Conservation (phyloP, 768 basidiomycete species). For the Boletus rubescentipes region DNA sequence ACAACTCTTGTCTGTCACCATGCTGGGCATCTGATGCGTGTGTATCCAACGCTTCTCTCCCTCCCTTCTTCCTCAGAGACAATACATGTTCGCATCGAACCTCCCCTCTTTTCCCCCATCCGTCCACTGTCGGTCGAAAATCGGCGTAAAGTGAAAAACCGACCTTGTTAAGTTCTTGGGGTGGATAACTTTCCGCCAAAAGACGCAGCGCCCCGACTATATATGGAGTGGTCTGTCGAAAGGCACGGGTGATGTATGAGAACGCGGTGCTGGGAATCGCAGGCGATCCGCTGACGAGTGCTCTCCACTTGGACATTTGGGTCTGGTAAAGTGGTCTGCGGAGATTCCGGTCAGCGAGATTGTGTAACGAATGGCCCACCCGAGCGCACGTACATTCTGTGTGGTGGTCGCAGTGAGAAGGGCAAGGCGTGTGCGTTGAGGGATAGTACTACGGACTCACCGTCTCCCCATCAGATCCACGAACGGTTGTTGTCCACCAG, state of each 20-base stretch:
- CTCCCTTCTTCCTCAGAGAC: slow-evolving; percentile 44
- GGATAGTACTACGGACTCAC: slow-evolving; percentile 32
- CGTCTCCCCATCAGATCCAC: slow-evolving; percentile 82
- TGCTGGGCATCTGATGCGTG: slow-evolving; percentile 1
- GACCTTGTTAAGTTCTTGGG: slow-evolving; percentile 56
- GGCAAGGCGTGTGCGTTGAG: not conserved
- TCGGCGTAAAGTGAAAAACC: slow-evolving; percentile 84
- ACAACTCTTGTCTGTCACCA: slow-evolving; percentile 1
- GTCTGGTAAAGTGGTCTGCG: slow-evolving; percentile 78
- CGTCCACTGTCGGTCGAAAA: slow-evolving; percentile 78
- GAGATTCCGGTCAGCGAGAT: slow-evolving; percentile 6
- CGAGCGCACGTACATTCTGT: slow-evolving; percentile 40
- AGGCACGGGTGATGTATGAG: slow-evolving; percentile 76
- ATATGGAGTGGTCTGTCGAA: slow-evolving; percentile 76
- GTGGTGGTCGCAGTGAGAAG: not conserved
- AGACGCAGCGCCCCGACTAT: slow-evolving; percentile 76
- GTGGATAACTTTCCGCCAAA: slow-evolving; percentile 58
- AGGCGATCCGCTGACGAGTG: slow-evolving; percentile 68
- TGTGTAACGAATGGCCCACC: not conserved
- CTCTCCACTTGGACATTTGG: slow-evolving; percentile 73
- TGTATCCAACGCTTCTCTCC: slow-evolving; percentile 13
- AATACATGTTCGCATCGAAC: slow-evolving; percentile 71
- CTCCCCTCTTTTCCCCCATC: slow-evolving; percentile 84
- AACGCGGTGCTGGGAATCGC: slow-evolving; percentile 74
- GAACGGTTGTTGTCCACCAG: slow-evolving; percentile 71